Evolutionary conservation across 2,329 filamentous ascomycete genomes (phyloP), one percentile per base, ranked within the genome.

Genomic region (Diplodia scrobiculata): DNA sequence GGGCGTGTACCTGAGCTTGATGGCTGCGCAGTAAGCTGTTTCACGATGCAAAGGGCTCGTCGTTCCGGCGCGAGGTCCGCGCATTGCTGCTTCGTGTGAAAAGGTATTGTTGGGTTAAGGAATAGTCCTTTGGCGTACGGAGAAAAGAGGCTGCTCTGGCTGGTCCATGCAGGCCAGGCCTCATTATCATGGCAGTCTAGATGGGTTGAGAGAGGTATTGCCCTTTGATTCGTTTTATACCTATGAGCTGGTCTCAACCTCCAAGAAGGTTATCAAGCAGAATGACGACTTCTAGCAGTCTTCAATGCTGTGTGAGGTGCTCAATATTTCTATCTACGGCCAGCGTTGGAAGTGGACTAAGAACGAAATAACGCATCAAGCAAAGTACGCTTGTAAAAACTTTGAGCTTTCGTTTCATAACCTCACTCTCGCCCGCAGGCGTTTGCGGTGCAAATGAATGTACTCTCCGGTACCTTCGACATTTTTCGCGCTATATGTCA

Each of bases 1-100:
- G 91, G 88, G 88, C 0, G 82, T 92, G 50, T 93, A 91, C 75
- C 80, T 93, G 29, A 65, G 63, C 41, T 50, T 65, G 52, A 13
- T 58, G 3, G 63, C 63, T 19, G 63, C 63, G 3, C 19, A 65
- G 52, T 65, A 62, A 14, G 36, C 6, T 17, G 6, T 21, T 10
- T 45, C 7, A 3, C 10, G 6, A 45, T 45, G 38, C 7, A 9
- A 3, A 19, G 38, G 7, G 17, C 7, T n/a, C 41, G 6, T 1
- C 6, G n/a, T 45, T 45, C 19, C 7, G 2, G 5, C 3, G 6
- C 3, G 5, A 19, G 17, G 7, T 10, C 41, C 41, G n/a, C n/a
- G 6, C 41, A 9, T 6, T 45, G 9, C 38, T 17, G 7, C 17
- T 19, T 45, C n/a, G 17, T 10, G n/a, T 45, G 2, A 10, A 45